Evolutionary conservation across 768 basidiomycete genomes (phyloP), one percentile per base, ranked within the genome.

Genomic region (Boletus pseudopeckii): DNA sequence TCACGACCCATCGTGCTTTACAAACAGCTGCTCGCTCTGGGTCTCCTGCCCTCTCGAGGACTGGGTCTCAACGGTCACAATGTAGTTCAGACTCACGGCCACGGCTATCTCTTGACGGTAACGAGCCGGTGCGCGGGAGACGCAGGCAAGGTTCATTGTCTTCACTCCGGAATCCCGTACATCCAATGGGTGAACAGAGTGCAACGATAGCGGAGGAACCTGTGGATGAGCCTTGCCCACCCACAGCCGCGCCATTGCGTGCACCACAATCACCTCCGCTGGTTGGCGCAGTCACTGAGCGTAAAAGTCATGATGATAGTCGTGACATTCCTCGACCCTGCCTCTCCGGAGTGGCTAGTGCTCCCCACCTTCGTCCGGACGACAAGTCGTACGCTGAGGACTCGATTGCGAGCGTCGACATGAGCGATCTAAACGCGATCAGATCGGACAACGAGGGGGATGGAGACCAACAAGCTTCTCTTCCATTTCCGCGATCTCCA

Each of bases 1-100:
- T 71, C 74, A 18, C 73, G 78, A 38, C 74, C 69, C 72, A 74
- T 15, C 70, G 73, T 41, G 65, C 69, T 8, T 56, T 66, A 15
- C 65, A 67, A 39, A 64, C 65, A 1, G 42, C 15, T 15, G 26
- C 54, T 28, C 54, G 62, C 15, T 57, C 66, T 34, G 58, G 46
- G 2, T 70, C 68, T 24, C 67, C 64, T 10, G 56, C 60, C 3
- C 50, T 59, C 39, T 69, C 71, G 34, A 45, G 51, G 37, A 18
- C 47, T 0, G 66, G 61, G 32, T 55, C 55, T 17, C 54, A 40
- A 20, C 57, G 64, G 18, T 59, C 61, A n/a, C 58, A 51, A 17
- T 59, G 57, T 39, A 60, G 63, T 9, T 40, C 54, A 18, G 61
- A 56, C 37, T 60, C 62, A 17, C 53, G 51, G 15, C 55, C 60